phyloP scores from a whole-genome alignment of 176 grass and related monocot genomes.

The Secale cereale region DNA sequence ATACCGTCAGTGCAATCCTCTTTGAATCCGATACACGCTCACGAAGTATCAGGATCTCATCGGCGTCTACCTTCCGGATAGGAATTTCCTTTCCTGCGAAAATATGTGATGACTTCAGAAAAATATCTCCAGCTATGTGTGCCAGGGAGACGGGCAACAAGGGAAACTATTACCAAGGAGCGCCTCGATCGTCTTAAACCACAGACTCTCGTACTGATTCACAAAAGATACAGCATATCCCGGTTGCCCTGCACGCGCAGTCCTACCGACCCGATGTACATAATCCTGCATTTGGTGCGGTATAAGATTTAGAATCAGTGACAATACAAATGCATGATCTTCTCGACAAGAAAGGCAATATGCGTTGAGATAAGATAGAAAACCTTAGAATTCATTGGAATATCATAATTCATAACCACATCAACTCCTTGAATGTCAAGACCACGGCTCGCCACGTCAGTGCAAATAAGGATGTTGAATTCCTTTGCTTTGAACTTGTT shows the following conservation, averaged over 20 bases:
- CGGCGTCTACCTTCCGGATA: constrained; percentile 26
- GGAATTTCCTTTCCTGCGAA: constrained; percentile 56
- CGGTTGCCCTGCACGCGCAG: constrained; percentile 73
- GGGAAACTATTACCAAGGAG: constrained; percentile 49
- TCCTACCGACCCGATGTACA: constrained; percentile 93
- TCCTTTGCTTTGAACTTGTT: constrained; percentile 79
- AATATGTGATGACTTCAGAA: neutral
- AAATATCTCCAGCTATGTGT: neutral
- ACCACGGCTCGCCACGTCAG: constrained; percentile 84
- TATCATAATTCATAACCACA: constrained; percentile 90
- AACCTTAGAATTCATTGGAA: constrained; percentile 85
- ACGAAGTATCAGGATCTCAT: constrained; percentile 56
- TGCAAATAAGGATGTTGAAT: constrained; percentile 82
- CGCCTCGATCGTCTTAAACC: constrained; percentile 62
- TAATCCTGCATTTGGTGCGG: constrained; percentile 62
- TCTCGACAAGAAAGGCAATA: neutral
- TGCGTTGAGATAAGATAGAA: neutral
- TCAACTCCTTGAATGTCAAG: constrained; percentile 91
- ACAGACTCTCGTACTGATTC: constrained; percentile 68
- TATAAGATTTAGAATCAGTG: neutral
- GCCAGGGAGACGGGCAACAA: neutral
- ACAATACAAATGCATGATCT: neutral
- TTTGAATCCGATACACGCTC: constrained; percentile 60
- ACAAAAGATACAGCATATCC: constrained; percentile 79
- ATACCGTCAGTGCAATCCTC: constrained; percentile 66